Evolutionary conservation across 768 basidiomycete genomes (phyloP), one percentile per base, ranked within the genome.

Genomic region (Xerocomellus chrysenteron): DNA sequence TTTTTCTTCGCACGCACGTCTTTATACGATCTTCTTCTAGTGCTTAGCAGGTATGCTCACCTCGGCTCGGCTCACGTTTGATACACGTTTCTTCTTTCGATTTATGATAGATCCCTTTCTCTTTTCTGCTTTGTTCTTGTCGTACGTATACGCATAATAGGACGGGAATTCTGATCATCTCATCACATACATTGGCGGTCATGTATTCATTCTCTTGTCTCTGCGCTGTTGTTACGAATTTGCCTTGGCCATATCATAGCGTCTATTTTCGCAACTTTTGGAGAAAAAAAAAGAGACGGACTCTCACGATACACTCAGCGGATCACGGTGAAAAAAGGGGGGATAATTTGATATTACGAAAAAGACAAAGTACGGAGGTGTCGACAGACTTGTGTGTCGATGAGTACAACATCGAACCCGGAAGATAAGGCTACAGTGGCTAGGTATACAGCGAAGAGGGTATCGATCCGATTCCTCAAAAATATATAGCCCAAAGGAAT

Each of bases 391-490:
- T 4, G 14, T 12, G 33, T 21, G 21, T 36, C 37, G 17, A 48
- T 9, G 46, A 46, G 33, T 57, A 56, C 39, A 62, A 24, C 33
- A 12, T 16, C 33, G 24, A 47, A 44, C 43, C 28, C 37, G 36
- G 14, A 37, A 45, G 19, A 46, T 76, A 76, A 58, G 64, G 76
- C 73, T 77, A 77, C 76, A 78, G 55, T 49, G 56, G 55, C 50
- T 58, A 75, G 52, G 67, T 67, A 71, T 76, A 78, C 74, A 75
- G 46, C 35, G 55, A 47, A 54, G 32, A 39, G 55, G 63, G 67
- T 68, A 69, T 66, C 56, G 10, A 48, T 40, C 47, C 43, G 43
- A 57, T 44, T 55, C 52, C 54, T 47, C 33, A 4, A 48, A 52
- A 40, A 55, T 52, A 61, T 49, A 59, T 51, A 56, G 4, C 41